phyloP scores from a whole-genome alignment of 805 yeast genomes.

The Yarrowia keelungensis region DNA sequence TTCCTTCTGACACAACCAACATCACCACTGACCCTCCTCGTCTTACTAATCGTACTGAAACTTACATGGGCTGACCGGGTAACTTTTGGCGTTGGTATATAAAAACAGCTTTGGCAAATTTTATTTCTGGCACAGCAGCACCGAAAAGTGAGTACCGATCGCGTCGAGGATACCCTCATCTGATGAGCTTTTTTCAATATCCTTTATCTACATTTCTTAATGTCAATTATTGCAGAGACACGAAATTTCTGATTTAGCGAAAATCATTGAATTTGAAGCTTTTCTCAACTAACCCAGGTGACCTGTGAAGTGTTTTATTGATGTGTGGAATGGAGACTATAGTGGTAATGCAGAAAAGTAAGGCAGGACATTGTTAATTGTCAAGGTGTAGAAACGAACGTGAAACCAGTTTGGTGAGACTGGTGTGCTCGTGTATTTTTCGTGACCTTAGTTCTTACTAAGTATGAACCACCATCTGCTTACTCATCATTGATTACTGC shows the following conservation, averaged over 20 bases:
- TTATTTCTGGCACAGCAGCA: slow-evolving; percentile 11
- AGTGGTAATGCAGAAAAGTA: too few relatives aligned
- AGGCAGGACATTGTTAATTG: too few relatives aligned
- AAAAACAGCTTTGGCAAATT: background rate
- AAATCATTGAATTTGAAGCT: background rate
- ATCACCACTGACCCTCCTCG: too few relatives aligned
- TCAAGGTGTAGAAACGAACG: too few relatives aligned
- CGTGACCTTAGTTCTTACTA: too few relatives aligned
- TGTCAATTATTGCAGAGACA: slow-evolving; percentile 35
- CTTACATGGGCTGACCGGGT: slow-evolving; percentile 13
- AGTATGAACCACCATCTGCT: too few relatives aligned
- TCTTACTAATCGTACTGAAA: slow-evolving; percentile 11
- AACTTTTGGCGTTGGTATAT: background rate
- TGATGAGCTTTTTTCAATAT: slow-evolving; percentile 33
- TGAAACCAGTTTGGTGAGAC: too few relatives aligned
- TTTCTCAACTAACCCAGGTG: slow-evolving; percentile 4
- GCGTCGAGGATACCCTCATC: background rate
- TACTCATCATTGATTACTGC: too few relatives aligned
- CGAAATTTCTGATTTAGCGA: slow-evolving; percentile 29
- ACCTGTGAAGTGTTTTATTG: too few relatives aligned
- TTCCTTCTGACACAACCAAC: too few relatives aligned
- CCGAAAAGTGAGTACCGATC: background rate
- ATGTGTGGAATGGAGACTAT: too few relatives aligned
- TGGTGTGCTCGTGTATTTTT: too few relatives aligned
- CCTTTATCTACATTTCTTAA: slow-evolving; percentile 34